Percentiles rank a stretch among this genome's conserved stretches.
These are phyloP conservation scores for Wickerhamomyces tratensis DNA, from an alignment of 805 yeast species.

Conservation along the genomic window DNA sequence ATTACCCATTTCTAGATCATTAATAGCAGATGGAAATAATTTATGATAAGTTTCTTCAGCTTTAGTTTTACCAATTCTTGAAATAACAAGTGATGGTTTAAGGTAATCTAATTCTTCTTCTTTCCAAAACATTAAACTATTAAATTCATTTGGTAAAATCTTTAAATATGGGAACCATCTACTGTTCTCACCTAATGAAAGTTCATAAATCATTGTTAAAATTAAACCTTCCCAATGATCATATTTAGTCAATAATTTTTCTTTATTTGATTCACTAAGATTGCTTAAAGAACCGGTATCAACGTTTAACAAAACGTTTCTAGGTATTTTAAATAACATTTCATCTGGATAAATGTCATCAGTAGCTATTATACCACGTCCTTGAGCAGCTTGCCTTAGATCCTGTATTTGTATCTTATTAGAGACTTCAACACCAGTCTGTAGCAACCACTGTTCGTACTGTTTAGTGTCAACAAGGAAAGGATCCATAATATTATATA, in stretches of 20 bases:
- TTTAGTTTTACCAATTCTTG: constrained; percentile 59
- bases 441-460: constrained; percentile 36
- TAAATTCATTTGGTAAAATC: constrained; percentile 55
- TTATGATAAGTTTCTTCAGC: constrained; percentile 53
- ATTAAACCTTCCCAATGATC: constrained; percentile 77
- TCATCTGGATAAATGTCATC: constrained; percentile 56
- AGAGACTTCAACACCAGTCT: constrained; percentile 37
- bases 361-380: constrained; percentile 66
- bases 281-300: constrained; percentile 39
- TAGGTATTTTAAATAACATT: constrained; percentile 59
- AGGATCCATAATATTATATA: constrained; percentile 4
- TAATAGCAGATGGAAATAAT: constrained; percentile 30
- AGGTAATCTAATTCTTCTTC: constrained; percentile 46
- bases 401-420: constrained; percentile 54
- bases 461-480: constrained; percentile 24
- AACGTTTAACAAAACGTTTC: constrained; percentile 45
- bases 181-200: constrained; percentile 33
- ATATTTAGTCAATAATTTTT: constrained; percentile 27
- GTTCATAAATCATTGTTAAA: constrained; percentile 55
- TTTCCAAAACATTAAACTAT: constrained; percentile 75
- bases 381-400: constrained; percentile 48
- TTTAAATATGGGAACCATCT: constrained; percentile 65
- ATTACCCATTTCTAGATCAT: constrained; percentile 26
- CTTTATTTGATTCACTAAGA: constrained; percentile 22
- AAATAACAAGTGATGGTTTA: constrained; percentile 60